A percentile compares a stretch with the other conserved stretches of the same genome.
phyloP scores from a whole-genome alignment of 352 stramenopile species.

The Phytophthora brassicae region DNA sequence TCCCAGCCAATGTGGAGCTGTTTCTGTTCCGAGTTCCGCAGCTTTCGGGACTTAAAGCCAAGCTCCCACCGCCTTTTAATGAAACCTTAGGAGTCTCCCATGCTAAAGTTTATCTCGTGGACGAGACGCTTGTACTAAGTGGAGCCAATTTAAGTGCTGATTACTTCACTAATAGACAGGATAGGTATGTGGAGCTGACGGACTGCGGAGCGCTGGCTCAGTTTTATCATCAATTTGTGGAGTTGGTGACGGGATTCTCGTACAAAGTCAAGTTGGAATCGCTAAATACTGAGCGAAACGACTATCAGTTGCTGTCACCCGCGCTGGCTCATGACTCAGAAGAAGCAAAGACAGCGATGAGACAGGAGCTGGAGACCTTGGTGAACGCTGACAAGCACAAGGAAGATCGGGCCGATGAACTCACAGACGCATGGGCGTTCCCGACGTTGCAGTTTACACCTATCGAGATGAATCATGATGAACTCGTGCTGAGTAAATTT shows the following conservation, averaged over 20 bases:
- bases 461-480: conserved; percentile 57
- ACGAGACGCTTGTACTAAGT: conserved; percentile 80
- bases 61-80: conserved; percentile 73
- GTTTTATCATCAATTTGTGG: conserved; percentile 79
- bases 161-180: conserved; percentile 85
- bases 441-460: conserved; percentile 78
- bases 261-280: conserved; percentile 42
- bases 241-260: conserved; percentile 45
- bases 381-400: conserved; percentile 33
- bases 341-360: conserved; percentile 42
- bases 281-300: conserved; percentile 3
- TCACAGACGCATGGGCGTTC: conserved; percentile 62
- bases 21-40: conserved; percentile 77
- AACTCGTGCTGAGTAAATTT: conserved; percentile 52
- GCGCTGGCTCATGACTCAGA: conserved; percentile 38
- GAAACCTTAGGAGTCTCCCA: conserved; percentile 84
- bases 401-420: conserved; percentile 10
- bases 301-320: conserved; percentile 32
- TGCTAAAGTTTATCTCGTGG: conserved; percentile 83
- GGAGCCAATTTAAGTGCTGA: conserved; percentile 82
- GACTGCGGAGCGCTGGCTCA: conserved; percentile 47
- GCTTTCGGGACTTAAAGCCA: conserved; percentile 57
- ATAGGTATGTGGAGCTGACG: conserved; percentile 74
- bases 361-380: conserved; percentile 44
- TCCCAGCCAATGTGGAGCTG: conserved; percentile 55